These are phyloP conservation scores for Aspergillus flavus DNA, from an alignment of 2,329 filamentous ascomycete species.

Conservation along the genomic window DNA sequence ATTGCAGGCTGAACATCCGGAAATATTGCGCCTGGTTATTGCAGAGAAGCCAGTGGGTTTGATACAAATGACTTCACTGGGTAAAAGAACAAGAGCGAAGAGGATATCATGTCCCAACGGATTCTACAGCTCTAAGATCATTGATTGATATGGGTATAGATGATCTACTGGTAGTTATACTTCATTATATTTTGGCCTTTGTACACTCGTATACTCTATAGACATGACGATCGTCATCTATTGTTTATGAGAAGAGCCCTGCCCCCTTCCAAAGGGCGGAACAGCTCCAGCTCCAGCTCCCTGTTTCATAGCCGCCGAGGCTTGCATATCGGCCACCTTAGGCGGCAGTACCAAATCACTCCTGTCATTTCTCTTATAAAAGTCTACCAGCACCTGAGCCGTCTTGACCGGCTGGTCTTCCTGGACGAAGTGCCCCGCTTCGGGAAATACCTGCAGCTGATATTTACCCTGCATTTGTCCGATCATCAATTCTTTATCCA, in stretches of 20 bases:
- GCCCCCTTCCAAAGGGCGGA: background rate
- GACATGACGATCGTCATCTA: background rate
- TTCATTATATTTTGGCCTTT: background rate
- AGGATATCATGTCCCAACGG: background rate
- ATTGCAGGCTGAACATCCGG: background rate
- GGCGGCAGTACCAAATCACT: constrained; percentile 83
- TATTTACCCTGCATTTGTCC: constrained; percentile 99
- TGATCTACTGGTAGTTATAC: background rate
- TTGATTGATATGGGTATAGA: background rate
- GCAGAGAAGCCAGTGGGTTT: background rate
- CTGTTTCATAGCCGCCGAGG: constrained; percentile 45
- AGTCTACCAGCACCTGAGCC: constrained; percentile 81
- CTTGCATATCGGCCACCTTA: constrained; percentile 76
- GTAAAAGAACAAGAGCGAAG: too few relatives aligned
- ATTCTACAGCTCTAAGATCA: background rate
- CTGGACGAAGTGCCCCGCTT: constrained; percentile 95
- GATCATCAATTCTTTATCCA: constrained; percentile 91
- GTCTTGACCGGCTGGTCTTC: constrained; percentile 93
- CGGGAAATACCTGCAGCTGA: constrained; percentile 88
- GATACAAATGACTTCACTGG: background rate
- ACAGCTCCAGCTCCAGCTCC: constrained; percentile 15
- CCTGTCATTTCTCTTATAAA: constrained; percentile 88
- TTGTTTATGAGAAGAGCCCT: background rate
- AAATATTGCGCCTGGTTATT: background rate
- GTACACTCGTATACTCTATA: background rate